These are phyloP conservation scores for Phialophora macrospora DNA, from an alignment of 2,329 filamentous ascomycete genomes.

Conservation along the genomic window DNA sequence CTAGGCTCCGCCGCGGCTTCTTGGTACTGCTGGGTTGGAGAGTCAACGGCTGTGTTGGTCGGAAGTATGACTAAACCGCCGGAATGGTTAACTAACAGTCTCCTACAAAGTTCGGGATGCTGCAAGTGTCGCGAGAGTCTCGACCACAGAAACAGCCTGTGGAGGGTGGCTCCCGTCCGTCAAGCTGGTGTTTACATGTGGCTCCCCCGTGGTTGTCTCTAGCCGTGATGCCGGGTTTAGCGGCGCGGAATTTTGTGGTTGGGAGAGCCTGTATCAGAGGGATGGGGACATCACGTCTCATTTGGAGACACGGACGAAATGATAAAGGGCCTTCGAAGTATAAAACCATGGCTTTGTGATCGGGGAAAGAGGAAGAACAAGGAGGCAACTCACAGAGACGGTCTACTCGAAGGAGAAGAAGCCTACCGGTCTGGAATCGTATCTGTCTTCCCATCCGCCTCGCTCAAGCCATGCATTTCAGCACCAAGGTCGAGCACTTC, in stretches of 20 bases:
- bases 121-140: not conserved
- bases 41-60: not conserved
- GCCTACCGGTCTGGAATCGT: not conserved
- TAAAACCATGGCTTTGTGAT: not conserved
- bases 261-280: not conserved
- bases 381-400: not conserved
- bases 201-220: not conserved
- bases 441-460: not conserved
- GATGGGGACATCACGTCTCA: not conserved
- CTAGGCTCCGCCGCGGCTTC: not conserved
- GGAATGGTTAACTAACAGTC: not conserved
- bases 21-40: not conserved
- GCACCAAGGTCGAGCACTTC: slow-evolving; percentile 10
- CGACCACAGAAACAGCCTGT: too few relatives aligned
- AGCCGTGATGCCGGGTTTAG: not conserved
- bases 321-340: not conserved
- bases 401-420: not conserved
- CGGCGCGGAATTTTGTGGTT: not conserved
- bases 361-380: not conserved
- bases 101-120: not conserved
- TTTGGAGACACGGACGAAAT: not conserved
- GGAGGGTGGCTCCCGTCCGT: not conserved
- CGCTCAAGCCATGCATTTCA: slow-evolving; percentile 2
- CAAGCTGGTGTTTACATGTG: not conserved
- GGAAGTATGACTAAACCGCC: not conserved